Evolutionary conservation across 78 protist species (phyloP).

Genomic region (Salpingoeca rosetta): DNA sequence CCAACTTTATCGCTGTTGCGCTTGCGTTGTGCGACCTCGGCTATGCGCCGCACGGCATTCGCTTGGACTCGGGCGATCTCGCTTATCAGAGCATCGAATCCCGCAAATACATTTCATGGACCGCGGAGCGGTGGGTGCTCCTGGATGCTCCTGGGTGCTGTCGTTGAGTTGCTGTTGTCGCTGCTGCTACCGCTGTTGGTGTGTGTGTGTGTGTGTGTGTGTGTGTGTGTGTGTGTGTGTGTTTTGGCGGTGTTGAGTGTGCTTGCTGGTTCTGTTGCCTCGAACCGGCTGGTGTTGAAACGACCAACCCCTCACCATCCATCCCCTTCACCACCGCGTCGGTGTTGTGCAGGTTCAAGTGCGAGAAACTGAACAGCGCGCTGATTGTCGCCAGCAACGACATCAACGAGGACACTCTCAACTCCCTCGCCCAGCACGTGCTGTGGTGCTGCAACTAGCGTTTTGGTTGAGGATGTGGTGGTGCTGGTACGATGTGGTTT

Average conservation of each 20-base stretch:
- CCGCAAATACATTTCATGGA: conserved; percentile 29
- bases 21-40: conserved; percentile 61
- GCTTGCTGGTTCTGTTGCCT: no score
- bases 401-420: conserved; percentile 64
- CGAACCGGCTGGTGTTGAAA: no score
- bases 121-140: neutral
- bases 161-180: no score
- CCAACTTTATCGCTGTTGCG: conserved; percentile 75
- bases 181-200: no score
- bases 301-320: no score
- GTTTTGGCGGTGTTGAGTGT: no score
- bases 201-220: no score
- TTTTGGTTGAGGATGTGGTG: neutral
- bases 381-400: conserved; percentile 81
- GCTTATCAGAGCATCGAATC: conserved; percentile 52
- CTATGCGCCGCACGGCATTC: conserved; percentile 64
- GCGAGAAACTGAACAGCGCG: no score
- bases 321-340: no score
- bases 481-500: neutral
- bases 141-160: neutral
- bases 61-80: conserved; percentile 88
- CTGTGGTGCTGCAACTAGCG: neutral
- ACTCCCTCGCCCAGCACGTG: conserved; percentile 28
- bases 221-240: no score
- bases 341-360: no score